A percentile compares a stretch with the other conserved stretches of the same genome.
Conservation (phyloP, 2,329 filamentous ascomycete species). For the Diaporthe velutina region DNA sequence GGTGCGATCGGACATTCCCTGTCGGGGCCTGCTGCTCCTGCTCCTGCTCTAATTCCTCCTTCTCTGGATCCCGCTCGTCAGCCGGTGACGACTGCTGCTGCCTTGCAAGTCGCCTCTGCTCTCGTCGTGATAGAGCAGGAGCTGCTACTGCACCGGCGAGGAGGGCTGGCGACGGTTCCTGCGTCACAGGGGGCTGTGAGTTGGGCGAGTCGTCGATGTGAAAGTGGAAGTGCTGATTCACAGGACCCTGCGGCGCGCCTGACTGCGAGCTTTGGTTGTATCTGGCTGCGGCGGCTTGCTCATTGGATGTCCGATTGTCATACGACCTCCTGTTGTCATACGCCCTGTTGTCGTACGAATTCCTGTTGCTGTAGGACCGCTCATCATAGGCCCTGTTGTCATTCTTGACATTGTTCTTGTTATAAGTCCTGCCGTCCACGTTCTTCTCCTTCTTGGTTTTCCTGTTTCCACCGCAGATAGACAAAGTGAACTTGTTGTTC, state of each 20-base stretch:
- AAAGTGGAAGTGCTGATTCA: slow-evolving; percentile 34
- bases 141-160: neutral
- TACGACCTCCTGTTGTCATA: slow-evolving; percentile 37
- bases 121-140: slow-evolving; percentile 25
- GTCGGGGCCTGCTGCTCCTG: slow-evolving; percentile 27
- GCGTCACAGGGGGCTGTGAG: neutral
- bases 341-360: slow-evolving; percentile 34
- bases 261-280: slow-evolving; percentile 14
- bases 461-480: slow-evolving; percentile 39
- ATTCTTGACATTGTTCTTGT: slow-evolving; percentile 33
- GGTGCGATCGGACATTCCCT: slow-evolving; percentile 12
- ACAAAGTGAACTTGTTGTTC: slow-evolving; percentile 41
- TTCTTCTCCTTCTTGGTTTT: slow-evolving; percentile 38
- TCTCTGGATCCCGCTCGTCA: slow-evolving; percentile 29
- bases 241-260: slow-evolving; percentile 12
- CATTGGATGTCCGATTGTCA: slow-evolving; percentile 14
- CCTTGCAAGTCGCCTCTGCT: slow-evolving; percentile 27
- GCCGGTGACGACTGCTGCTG: neutral
- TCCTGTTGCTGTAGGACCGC: slow-evolving; percentile 32
- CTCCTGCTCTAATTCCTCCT: slow-evolving; percentile 34
- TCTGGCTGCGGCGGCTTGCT: neutral
- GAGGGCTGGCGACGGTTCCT: neutral
- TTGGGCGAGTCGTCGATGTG: slow-evolving; percentile 14
- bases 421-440: slow-evolving; percentile 28
- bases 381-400: slow-evolving; percentile 37